phyloP scores from a whole-genome alignment of 345 rosid species.

The Orychophragmus violaceus region DNA sequence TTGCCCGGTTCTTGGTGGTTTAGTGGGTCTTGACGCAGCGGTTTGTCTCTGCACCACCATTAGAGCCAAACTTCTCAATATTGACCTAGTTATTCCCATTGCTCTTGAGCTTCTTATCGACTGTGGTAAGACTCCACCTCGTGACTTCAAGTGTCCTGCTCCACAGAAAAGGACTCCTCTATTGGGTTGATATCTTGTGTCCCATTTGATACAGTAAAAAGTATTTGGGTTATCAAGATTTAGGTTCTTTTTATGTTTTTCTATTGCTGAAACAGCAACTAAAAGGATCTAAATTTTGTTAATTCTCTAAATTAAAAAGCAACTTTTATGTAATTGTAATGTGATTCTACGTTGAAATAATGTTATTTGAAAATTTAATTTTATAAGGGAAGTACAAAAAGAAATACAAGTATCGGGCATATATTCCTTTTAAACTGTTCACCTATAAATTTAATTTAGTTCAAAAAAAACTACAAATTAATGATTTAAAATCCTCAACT shows the following conservation, averaged over 20 bases:
- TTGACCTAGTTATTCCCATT: slow-evolving; percentile 61
- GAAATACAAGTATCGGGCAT: not conserved
- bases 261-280: not conserved
- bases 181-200: slow-evolving; percentile 14
- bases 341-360: slow-evolving; percentile 15
- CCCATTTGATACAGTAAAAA: not conserved
- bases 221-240: not conserved
- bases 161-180: not conserved
- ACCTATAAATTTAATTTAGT: not conserved
- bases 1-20: slow-evolving; percentile 76
- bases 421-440: not conserved
- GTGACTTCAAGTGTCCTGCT: slow-evolving; percentile 57
- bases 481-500: not conserved
- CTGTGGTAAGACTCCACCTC: slow-evolving; percentile 77
- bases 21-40: slow-evolving; percentile 78
- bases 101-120: slow-evolving; percentile 78
- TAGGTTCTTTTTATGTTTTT: slow-evolving; percentile 6
- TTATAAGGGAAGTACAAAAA: not conserved
- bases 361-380: not conserved
- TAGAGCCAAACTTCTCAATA: slow-evolving; percentile 66
- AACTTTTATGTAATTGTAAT: slow-evolving; percentile 9
- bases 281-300: not conserved
- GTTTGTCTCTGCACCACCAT: slow-evolving; percentile 87
- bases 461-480: not conserved
- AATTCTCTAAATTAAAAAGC: not conserved